These are phyloP conservation scores for Cryptococcus hybrid DNA, from an alignment of 1,284 basidiomycete species.

Conservation along the genomic window DNA sequence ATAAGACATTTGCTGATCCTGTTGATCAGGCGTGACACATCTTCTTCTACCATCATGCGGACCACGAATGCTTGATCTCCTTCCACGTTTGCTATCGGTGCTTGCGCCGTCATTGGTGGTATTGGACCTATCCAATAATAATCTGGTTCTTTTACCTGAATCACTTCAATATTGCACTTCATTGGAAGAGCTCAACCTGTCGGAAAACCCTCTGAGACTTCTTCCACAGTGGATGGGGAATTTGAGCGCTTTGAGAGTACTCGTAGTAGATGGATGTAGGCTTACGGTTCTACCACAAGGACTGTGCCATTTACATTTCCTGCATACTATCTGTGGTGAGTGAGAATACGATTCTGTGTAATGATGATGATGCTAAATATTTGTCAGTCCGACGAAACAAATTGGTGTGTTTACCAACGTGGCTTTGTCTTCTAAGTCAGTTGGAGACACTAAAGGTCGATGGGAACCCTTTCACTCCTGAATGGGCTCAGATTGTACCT, in stretches of 20 bases:
- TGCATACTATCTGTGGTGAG: conserved; percentile 78
- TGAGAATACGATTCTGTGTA: conserved; percentile 9
- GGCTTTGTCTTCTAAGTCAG: conserved; percentile 80
- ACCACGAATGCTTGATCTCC: conserved; percentile 66
- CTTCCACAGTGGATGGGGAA: conserved; percentile 79
- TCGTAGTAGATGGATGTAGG: conserved; percentile 85
- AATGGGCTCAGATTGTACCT: conserved; percentile 84
- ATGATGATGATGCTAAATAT: conserved; percentile 8
- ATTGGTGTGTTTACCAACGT: conserved; percentile 83
- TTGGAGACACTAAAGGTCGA: conserved; percentile 87
- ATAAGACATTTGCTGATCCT: conserved; percentile 5
- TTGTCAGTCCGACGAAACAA: conserved; percentile 67
- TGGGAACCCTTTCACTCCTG: conserved; percentile 87
- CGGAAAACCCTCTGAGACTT: conserved; percentile 79
- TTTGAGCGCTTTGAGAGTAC: conserved; percentile 72
- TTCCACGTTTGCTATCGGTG: conserved; percentile 65
- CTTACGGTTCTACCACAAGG: conserved; percentile 69
- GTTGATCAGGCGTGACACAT: conserved; percentile 74
- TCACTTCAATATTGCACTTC: conserved; percentile 70
- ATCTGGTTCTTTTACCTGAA: conserved; percentile 74
- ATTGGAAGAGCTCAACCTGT: conserved; percentile 92
- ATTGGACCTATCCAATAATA: conserved; percentile 85
- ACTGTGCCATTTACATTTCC: conserved; percentile 64
- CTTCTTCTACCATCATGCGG: conserved; percentile 73
- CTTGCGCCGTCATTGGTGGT: conserved; percentile 76